phyloP scores from a whole-genome alignment of 2,329 filamentous ascomycete genomes.

The Aspergillus awamori region DNA sequence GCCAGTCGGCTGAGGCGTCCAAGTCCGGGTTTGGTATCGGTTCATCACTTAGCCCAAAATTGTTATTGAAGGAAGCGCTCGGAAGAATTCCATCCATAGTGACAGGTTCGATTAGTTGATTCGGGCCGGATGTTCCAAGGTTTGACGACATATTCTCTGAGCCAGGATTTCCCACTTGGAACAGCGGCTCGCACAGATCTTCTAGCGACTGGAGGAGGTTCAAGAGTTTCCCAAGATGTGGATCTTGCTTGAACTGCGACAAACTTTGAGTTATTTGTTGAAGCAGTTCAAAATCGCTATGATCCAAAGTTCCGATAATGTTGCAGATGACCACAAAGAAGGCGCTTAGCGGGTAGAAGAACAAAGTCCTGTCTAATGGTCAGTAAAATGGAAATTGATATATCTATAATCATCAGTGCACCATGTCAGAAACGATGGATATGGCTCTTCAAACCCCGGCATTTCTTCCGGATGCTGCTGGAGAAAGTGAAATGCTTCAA shows the following conservation, averaged over 20 bases:
- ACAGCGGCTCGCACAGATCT: conserved; percentile 7
- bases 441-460: conserved; percentile 18
- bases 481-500: conserved; percentile 19
- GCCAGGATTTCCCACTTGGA: neutral
- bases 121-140: neutral
- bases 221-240: conserved; percentile 2
- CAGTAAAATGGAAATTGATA: neutral
- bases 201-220: conserved; percentile 6
- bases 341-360: conserved; percentile 14
- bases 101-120: neutral
- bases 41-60: neutral
- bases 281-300: conserved; percentile 3
- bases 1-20: conserved; percentile 6
- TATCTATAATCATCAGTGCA: neutral
- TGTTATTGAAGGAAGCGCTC: neutral
- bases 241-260: conserved; percentile 5
- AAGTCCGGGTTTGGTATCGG: neutral
- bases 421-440: conserved; percentile 24
- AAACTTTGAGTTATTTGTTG: conserved; percentile 4
- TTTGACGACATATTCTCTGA: too few species aligned
- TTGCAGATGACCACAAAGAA: conserved; percentile 19
- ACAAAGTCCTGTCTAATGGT: conserved; percentile 8
- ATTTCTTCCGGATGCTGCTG: conserved; percentile 13
- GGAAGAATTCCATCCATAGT: neutral
- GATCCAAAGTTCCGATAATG: conserved; percentile 12